Conservation (phyloP, 257 asterid genomes). For the Solanum sejunctum region DNA sequence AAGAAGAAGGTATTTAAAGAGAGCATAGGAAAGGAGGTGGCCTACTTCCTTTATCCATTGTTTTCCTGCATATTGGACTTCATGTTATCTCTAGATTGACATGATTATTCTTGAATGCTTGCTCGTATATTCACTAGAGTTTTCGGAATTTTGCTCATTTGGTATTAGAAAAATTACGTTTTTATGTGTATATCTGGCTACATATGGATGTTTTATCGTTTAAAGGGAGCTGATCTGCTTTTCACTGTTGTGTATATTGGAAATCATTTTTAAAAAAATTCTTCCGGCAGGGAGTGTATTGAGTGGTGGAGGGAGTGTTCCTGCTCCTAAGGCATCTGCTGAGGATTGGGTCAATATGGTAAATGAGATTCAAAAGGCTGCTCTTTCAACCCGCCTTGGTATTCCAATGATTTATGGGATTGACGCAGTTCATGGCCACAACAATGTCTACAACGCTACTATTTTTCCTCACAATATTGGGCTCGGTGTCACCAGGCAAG, state of each 20-base stretch:
- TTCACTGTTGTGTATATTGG: background rate
- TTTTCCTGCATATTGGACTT: background rate
- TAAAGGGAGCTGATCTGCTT: background rate
- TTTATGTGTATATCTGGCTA: background rate
- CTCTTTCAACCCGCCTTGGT: constrained; percentile 28
- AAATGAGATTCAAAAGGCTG: constrained; percentile 18
- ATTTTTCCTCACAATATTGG: constrained; percentile 30
- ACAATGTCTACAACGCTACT: constrained; percentile 27
- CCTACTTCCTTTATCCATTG: background rate
- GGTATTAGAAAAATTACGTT: background rate
- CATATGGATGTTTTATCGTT: background rate
- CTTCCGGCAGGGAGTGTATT: constrained; percentile 22
- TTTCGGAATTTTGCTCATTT: background rate
- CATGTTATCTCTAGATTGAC: background rate
- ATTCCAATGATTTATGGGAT: constrained; percentile 33
- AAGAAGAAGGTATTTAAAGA: background rate
- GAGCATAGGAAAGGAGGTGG: no score
- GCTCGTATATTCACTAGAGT: background rate
- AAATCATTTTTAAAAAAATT: background rate
- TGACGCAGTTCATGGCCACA: constrained; percentile 36
- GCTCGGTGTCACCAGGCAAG: constrained; percentile 33
- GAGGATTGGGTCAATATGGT: constrained; percentile 25
- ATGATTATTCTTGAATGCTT: background rate
- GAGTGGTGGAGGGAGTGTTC: constrained; percentile 36
- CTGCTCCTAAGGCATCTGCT: constrained; percentile 20